phyloP scores from a whole-genome alignment of 345 rosid species.

The Populus davidiana region DNA sequence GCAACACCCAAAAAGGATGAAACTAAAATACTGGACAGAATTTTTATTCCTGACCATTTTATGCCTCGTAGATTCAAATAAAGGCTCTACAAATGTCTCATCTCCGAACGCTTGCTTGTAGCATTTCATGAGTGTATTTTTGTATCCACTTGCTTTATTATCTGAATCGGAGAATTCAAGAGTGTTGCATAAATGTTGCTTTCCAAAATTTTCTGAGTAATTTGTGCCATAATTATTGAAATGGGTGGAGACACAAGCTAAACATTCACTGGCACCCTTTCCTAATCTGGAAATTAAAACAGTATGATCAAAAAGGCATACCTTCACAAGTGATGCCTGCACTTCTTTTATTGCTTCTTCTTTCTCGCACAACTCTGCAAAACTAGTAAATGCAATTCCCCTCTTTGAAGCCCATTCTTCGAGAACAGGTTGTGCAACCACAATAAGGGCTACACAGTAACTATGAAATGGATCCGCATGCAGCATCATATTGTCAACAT shows the following conservation, averaged over 20 bases:
- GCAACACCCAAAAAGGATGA: neutral
- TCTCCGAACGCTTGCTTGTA: neutral
- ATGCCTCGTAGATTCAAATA: neutral
- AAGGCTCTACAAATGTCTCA: neutral
- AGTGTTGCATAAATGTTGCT: neutral
- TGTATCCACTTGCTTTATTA: neutral
- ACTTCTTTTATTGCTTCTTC: constrained; percentile 68
- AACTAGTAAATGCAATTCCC: constrained; percentile 47
- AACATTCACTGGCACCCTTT: neutral
- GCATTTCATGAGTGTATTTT: neutral
- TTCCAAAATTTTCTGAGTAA: neutral
- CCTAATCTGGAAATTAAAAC: neutral
- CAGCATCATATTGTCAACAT: constrained; percentile 80
- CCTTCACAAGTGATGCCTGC: constrained; percentile 76
- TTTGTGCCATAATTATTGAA: neutral
- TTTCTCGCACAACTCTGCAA: constrained; percentile 60
- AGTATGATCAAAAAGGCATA: constrained; percentile 17
- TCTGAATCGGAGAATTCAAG: neutral
- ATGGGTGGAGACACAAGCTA: neutral
- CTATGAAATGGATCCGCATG: constrained; percentile 92
- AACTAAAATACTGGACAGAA: neutral
- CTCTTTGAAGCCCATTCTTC: constrained; percentile 81
- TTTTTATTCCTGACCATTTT: neutral
- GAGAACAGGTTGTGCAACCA: constrained; percentile 57
- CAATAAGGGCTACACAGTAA: constrained; percentile 90